Base-by-base conservation (phyloP, 305 asterid species). In the Withania somnifera region DNA sequence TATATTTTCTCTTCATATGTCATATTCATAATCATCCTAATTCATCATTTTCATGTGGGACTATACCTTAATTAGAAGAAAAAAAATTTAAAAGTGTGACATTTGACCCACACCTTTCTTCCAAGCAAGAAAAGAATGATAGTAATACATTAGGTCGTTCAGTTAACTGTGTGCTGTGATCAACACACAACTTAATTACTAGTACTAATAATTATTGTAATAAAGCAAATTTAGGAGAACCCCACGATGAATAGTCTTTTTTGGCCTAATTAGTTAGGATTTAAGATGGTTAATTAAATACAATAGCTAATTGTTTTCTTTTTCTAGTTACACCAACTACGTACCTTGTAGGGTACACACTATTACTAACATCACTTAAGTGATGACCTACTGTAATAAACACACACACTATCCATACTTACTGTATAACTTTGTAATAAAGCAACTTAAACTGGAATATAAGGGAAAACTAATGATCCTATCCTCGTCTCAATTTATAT, bases 311-410 rank as follows among this genome's bases (percentile, higher is more conserved):
- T 26, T 15, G 13, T 24, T 22, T 30, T n/a, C 42, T n/a, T n/a
- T 85, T 84, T n/a, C n/a, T 56, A 69, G 87, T 84, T 87, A 71
- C 88, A 89, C 88, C 91, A 87, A 88, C 93, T 80, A 84, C 87
- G 2, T 78, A 67, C 63, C 87, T 88, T 90, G 79, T 84, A 19
- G 56, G 54, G 81, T 34, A 87, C 88, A 52, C 78, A n/a, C 56
- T 22, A n/a, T n/a, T n/a, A n/a, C n/a, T n/a, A n/a, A n/a, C n/a
- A n/a, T n/a, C n/a, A n/a, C n/a, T n/a, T n/a, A n/a, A n/a, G n/a
- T n/a, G n/a, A n/a, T n/a, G n/a, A n/a, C n/a, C n/a, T n/a, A n/a
- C n/a, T n/a, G n/a, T n/a, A n/a, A n/a, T n/a, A n/a, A n/a, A n/a
- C n/a, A n/a, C n/a, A n/a, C n/a, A n/a, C n/a, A n/a, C n/a, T n/a